Evolutionary conservation across 306 rosid species (phyloP), one percentile per base, ranked within the genome.

Genomic region (Quillaja saponaria): DNA sequence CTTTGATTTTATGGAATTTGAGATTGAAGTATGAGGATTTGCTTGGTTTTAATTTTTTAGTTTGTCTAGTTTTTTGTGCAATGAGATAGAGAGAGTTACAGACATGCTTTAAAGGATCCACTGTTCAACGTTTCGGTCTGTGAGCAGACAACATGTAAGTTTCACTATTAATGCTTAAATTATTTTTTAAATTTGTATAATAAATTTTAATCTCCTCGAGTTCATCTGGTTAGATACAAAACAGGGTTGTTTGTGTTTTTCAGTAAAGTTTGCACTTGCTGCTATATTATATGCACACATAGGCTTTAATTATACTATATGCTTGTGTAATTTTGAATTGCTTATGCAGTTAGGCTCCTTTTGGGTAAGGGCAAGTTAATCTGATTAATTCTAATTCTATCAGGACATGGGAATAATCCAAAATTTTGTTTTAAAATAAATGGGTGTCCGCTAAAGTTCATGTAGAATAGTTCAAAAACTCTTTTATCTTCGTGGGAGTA

Each of bases 91-190:
- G 58, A 69, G 67, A 59, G n/a, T n/a, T 71, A 76, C 81, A 59
- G 75, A 79, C 69, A 92, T 76, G 90, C 87, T 76, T 48, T 76
- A 86, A 82, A 81, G 82, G 74, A 76, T 77, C 83, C 81, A 69
- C 73, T 66, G 74, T 80, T 80, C 84, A 83, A 81, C 78, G 76
- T 78, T 84, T 80, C 50, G 89, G 83, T 81, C 62, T 71, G 69
- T 81, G 84, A 66, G 80, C 63, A 75, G 80, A 74, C 78, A 69
- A 69, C 42, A 80, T 61, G 82, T 37, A 63, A 70, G 78, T 77
- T 75, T 78, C 87, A 68, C 71, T 61, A 67, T 64, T 55, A 55
- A 63, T 62, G 66, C 57, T 60, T 64, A 67, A 67, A 61, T 28
- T 46, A 63, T 65, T 11, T 41, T 21, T 47, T 41, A 34, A 6